Evolutionary conservation across 129 eudicot genomes (phyloP), one percentile per base, ranked within the genome.

Genomic region (Saposhnikovia divaricata): DNA sequence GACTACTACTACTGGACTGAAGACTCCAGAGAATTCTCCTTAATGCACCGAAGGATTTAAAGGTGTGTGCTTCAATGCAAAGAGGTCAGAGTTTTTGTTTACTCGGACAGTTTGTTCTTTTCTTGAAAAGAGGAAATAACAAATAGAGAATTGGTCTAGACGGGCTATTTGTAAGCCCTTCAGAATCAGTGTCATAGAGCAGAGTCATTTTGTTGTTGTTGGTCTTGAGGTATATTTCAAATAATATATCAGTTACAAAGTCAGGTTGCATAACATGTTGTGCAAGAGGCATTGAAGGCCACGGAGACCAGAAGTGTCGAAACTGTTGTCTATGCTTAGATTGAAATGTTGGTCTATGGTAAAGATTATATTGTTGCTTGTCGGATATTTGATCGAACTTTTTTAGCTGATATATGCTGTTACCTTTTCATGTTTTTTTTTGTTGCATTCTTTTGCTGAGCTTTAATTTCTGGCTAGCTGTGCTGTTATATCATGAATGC

Each of bases 11-110:
- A 79, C 81, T 42, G 76, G 78, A 39, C 70, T 86, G 79, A 92
- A 90, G 88, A 92, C 96, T 8, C 96, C 94, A 2, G 94, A 91
- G 81, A 92, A 87, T 81, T 95, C 98, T 61, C 96, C 96, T 1
- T 74, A 81, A 87, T 81, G 90, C 88, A 31, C 81, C 90, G 9
- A 89, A 88, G 57, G 90, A 88, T 46, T 88, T 78, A 74, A 45
- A n/a, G 55, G 7, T 13, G 42, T 66, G 11, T 50, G 9, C 42
- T 65, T 37, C 15, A 50, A 45, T 46, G 68, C 59, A 4, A 8
- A 73, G 76, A 72, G 15, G 45, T 69, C 78, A 53, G 34, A 46
- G 46, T 43, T 78, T 21, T 13, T 14, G 31, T 50, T 31, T 9
- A 42, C 82, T 37, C 61, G 7, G 68, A 50, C 13, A 47, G 38